Conservation (phyloP, 2,329 filamentous ascomycete species). For the Trichoderma atroviride region DNA sequence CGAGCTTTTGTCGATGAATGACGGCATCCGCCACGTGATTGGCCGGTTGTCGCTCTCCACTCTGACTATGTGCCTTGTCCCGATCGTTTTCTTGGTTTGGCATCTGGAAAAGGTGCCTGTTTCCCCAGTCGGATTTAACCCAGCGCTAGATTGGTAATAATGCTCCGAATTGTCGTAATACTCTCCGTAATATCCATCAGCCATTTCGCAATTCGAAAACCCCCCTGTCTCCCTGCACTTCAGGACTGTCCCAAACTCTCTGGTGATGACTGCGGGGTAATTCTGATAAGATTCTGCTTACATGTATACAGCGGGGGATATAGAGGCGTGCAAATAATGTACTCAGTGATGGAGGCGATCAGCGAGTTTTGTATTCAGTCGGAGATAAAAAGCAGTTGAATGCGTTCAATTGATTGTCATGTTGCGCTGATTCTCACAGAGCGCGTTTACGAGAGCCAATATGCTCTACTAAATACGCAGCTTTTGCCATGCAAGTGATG, state of each 20-base stretch:
- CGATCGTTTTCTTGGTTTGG: background rate
- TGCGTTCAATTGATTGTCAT: background rate
- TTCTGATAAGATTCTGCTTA: background rate
- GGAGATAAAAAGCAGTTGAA: background rate
- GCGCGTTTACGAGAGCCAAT: background rate
- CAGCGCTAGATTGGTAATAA: conserved; percentile 3
- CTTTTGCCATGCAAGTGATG: background rate
- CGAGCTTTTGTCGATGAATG: conserved; percentile 17
- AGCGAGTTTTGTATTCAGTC: background rate
- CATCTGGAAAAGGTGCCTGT: background rate
- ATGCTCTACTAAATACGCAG: background rate
- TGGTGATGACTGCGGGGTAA: background rate
- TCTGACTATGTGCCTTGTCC: background rate
- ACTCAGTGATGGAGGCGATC: background rate
- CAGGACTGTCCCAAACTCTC: background rate
- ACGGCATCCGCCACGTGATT: conserved; percentile 28
- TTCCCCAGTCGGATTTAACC: background rate
- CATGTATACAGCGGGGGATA: background rate
- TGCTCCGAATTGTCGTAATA: background rate
- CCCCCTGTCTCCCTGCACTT: background rate
- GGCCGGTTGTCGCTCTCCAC: conserved; percentile 12
- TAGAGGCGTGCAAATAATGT: background rate
- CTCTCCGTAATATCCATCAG: background rate
- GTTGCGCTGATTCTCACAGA: background rate
- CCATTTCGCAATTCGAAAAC: background rate